A percentile compares a stretch with the other conserved stretches of the same genome.
Evolutionary conservation across 106 monocot genomes (phyloP).

Genomic region (Allium sativum): DNA sequence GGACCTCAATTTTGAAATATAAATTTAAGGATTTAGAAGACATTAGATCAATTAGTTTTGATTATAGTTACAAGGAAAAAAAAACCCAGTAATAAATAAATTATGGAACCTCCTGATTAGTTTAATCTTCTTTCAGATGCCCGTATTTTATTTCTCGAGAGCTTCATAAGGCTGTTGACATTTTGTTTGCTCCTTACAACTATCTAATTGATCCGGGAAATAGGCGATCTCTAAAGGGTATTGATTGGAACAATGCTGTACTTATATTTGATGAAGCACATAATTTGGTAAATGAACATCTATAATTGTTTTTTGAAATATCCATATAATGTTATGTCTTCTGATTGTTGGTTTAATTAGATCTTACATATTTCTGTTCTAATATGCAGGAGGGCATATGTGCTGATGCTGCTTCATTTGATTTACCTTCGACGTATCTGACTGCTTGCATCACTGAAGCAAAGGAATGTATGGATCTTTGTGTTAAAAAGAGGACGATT

Average conservation of each 20-base stretch:
- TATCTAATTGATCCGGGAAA: slow-evolving; percentile 93
- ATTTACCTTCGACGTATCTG: slow-evolving; percentile 59
- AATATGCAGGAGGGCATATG: slow-evolving; percentile 76
- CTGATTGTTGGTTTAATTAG: too few relatives aligned
- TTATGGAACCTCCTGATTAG: too few relatives aligned
- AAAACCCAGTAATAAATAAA: too few relatives aligned
- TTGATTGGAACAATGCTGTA: slow-evolving; percentile 75
- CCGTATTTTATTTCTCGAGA: slow-evolving; percentile 92
- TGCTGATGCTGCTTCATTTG: slow-evolving; percentile 98
- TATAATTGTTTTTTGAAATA: background rate
- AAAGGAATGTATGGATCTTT: slow-evolving; percentile 67
- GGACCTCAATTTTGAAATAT: too few relatives aligned
- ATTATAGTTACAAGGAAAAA: too few relatives aligned
- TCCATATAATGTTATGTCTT: too few relatives aligned
- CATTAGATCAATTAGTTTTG: too few relatives aligned
- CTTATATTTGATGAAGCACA: slow-evolving; percentile 99
- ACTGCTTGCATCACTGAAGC: slow-evolving; percentile 84
- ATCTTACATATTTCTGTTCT: background rate
- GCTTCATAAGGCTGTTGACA: slow-evolving; percentile 75
- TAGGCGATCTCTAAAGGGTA: slow-evolving; percentile 62
- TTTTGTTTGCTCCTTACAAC: slow-evolving; percentile 96
- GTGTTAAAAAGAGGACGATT: slow-evolving; percentile 38
- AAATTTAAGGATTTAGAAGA: too few relatives aligned
- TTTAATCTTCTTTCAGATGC: slow-evolving; percentile 46
- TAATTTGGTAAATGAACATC: slow-evolving; percentile 55